Evolutionary conservation across 495 filamentous ascomycete species (phyloP).

Genomic region (Podospora comata): DNA sequence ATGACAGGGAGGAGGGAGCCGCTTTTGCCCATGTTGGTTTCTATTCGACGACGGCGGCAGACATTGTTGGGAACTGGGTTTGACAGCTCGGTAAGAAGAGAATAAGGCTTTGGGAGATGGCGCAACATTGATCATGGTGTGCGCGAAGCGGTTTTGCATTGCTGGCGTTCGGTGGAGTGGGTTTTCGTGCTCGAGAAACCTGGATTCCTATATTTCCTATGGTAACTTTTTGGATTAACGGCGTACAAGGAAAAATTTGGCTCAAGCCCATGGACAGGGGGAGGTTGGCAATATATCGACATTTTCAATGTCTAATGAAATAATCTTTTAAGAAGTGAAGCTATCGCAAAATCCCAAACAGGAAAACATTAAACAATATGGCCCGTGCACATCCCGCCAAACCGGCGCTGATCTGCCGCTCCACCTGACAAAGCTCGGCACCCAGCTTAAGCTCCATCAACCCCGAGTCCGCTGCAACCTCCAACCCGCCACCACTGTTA

Average conservation of each 20-base stretch:
- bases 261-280: neutral
- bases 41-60: neutral
- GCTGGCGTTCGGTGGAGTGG: neutral
- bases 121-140: neutral
- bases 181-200: neutral
- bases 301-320: no score
- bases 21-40: conserved; percentile 2
- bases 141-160: neutral
- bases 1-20: neutral
- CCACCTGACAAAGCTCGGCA: conserved; percentile 2
- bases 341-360: neutral
- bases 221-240: neutral
- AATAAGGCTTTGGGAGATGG: no score
- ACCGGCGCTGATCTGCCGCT: neutral
- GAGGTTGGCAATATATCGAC: neutral
- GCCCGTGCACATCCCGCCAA: neutral
- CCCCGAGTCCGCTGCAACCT: neutral
- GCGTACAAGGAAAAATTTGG: neutral
- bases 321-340: neutral
- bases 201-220: neutral
- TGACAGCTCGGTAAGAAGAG: neutral
- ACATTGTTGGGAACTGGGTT: neutral
- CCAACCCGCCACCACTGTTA: conserved; percentile 3
- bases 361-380: neutral
- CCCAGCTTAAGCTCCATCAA: neutral